Conservation (phyloP, 1,139 yeast species). For the Geotrichum phurueaensis region DNA sequence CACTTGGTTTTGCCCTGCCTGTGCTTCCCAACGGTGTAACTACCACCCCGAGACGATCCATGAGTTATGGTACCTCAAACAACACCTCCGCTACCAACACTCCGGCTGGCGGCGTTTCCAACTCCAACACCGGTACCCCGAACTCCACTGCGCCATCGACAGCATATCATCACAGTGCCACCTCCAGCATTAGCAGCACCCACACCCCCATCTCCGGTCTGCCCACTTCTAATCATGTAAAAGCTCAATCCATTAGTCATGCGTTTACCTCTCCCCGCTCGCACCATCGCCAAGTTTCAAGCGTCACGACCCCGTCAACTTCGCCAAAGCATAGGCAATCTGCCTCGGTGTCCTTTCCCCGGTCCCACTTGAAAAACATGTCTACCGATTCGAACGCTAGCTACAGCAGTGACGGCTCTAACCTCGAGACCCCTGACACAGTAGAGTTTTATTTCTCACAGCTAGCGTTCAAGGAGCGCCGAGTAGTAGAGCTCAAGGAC, state of each 20-base stretch:
- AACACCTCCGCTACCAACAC: constrained; percentile 1
- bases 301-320: not conserved
- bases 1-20: constrained; percentile 30
- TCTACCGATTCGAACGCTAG: constrained; percentile 5
- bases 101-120: not conserved
- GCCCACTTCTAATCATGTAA: not conserved
- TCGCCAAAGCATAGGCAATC: constrained; percentile 2
- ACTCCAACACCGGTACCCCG: not conserved
- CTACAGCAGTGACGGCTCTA: not conserved
- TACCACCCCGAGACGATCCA: constrained; percentile 5
- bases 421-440: constrained; percentile 1
- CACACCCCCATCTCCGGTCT: not conserved
- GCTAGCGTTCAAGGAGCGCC: constrained; percentile 36
- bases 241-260: constrained; percentile 5
- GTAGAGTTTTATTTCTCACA: constrained; percentile 27
- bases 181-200: constrained; percentile 17
- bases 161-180: constrained; percentile 7
- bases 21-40: constrained; percentile 18
- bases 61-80: constrained; percentile 4
- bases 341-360: constrained; percentile 1
- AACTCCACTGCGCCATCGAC: not conserved
- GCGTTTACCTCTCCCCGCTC: not conserved
- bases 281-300: not conserved
- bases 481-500: constrained; percentile 34
- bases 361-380: not conserved